Evolutionary conservation across 805 yeast species (phyloP), one percentile per base, ranked within the genome.

Genomic region (Nakazawaea holstii): DNA sequence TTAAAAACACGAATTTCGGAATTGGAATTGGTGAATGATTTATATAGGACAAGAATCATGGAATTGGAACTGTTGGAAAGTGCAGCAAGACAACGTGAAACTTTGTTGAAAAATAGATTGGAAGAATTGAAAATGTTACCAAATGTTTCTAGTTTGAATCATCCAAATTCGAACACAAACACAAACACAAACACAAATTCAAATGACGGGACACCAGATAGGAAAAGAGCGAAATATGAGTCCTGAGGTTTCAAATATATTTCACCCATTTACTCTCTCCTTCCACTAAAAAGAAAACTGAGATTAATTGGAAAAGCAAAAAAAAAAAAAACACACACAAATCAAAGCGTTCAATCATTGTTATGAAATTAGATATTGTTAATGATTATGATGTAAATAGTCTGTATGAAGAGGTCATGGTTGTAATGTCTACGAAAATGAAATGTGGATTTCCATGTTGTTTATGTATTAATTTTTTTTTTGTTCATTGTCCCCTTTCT

Each of bases 1-100:
- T 67, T 91, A 52, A 79, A 80, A 53, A 87, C 96, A 0, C 73
- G 95, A 49, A 87, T 91, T 20, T 79, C 86, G 10, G 98, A 92
- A 62, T 74, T 92, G 52, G 98, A 92, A 62, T 72, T 91, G 38
- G 96, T 92, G 36, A 91, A 90, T 57, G 97, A 91, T 60, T 68
- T 92, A 49, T 87, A 89, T 69, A 79, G 87, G 55, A 79, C 92
- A 6, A 78, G 95, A 55, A 87, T 92, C 39, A 71, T 77, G 62
- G 96, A 92, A 60, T 71, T 92, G 53, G 97, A 92, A 66, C 80
- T 80, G 17, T 69, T 73, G 76, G 83, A 78, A 57, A 72, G 66
- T 49, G 82, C 80, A 6, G 74, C 79, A 0, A 70, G 79, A 51
- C 68, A 74, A 47, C 64, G 81, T 46, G 81, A 76, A 53, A 59